Conservation (phyloP, 345 rosid genomes). For the Noccaea bulbosa region DNA sequence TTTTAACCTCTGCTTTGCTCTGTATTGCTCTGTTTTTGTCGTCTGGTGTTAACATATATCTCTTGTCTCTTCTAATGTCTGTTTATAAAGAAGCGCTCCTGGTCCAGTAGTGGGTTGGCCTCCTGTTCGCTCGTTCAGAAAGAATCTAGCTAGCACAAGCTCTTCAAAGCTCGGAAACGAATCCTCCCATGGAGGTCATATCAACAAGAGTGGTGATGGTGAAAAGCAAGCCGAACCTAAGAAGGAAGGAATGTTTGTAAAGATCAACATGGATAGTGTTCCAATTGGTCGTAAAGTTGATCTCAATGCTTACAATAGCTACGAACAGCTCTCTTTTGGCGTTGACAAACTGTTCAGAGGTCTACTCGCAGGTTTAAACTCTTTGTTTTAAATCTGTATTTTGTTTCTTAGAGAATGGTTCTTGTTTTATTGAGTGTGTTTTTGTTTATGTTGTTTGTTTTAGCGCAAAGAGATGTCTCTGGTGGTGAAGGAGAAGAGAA, state of each 20-base stretch:
- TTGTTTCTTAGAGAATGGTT: not conserved
- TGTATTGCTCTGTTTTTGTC: not conserved
- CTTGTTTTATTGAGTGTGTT: conserved; percentile 17
- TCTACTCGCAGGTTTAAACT: conserved; percentile 76
- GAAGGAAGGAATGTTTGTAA: conserved; percentile 74
- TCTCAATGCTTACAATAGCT: conserved; percentile 80
- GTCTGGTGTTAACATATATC: conserved; percentile 20
- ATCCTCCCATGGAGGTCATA: conserved; percentile 45
- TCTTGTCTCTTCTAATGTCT: not conserved
- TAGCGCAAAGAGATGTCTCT: conserved; percentile 81
- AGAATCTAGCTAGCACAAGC: conserved; percentile 76
- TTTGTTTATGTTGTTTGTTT: not conserved
- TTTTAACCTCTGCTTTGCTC: conserved; percentile 12
- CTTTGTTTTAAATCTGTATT: not conserved
- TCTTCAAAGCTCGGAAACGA: conserved; percentile 61
- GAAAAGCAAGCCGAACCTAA: conserved; percentile 36
- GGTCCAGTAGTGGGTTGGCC: conserved; percentile 99
- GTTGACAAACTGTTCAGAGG: conserved; percentile 95
- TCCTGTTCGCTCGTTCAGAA: conserved; percentile 92
- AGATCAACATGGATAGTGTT: conserved; percentile 98
- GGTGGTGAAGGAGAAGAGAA: conserved; percentile 70
- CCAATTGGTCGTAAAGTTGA: conserved; percentile 98
- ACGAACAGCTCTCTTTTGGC: conserved; percentile 76
- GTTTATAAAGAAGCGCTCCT: conserved; percentile 71
- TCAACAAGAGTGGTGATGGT: conserved; percentile 48